Conservation (phyloP, 495 filamentous ascomycete species). For the Bryoglossum gracile region DNA sequence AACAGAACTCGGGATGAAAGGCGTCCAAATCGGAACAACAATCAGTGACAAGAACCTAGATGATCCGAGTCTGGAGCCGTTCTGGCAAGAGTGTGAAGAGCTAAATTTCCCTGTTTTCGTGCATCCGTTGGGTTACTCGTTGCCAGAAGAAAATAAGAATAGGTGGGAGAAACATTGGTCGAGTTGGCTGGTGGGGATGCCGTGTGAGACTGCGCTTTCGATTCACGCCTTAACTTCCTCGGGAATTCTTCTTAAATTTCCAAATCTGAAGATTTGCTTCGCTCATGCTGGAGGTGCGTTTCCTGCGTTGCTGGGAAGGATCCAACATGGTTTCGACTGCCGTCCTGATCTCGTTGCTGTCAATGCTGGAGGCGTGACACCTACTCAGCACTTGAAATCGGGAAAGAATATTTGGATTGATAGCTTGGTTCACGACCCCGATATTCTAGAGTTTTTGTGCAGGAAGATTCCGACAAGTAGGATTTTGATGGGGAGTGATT, state of each 20-base stretch:
- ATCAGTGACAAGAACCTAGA: constrained; percentile 3
- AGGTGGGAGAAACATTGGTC: constrained; percentile 5
- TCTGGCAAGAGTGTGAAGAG: constrained; percentile 5
- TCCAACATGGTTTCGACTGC: constrained; percentile 4
- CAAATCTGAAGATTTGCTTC: constrained; percentile 5
- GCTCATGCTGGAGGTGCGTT: constrained; percentile 5
- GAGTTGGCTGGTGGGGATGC: constrained; percentile 4
- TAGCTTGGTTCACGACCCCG: constrained; percentile 8
- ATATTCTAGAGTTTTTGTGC: constrained; percentile 3
- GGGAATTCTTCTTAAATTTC: background rate
- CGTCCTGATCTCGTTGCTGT: constrained; percentile 3
- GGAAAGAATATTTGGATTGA: constrained; percentile 7
- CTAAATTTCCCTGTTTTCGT: constrained; percentile 5
- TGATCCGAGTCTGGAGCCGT: constrained; percentile 4
- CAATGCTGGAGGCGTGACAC: background rate
- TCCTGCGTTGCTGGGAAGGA: constrained; percentile 1
- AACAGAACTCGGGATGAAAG: background rate
- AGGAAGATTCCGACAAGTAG: constrained; percentile 3
- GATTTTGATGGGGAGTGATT: constrained; percentile 6
- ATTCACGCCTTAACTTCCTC: constrained; percentile 4
- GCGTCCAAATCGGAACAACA: constrained; percentile 1
- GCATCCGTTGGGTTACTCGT: constrained; percentile 3
- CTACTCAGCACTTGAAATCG: background rate
- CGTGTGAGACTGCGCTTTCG: constrained; percentile 1
- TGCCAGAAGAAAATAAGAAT: constrained; percentile 2